phyloP scores from a whole-genome alignment of 2,329 filamentous ascomycete genomes.

The Claviceps sorghi region DNA sequence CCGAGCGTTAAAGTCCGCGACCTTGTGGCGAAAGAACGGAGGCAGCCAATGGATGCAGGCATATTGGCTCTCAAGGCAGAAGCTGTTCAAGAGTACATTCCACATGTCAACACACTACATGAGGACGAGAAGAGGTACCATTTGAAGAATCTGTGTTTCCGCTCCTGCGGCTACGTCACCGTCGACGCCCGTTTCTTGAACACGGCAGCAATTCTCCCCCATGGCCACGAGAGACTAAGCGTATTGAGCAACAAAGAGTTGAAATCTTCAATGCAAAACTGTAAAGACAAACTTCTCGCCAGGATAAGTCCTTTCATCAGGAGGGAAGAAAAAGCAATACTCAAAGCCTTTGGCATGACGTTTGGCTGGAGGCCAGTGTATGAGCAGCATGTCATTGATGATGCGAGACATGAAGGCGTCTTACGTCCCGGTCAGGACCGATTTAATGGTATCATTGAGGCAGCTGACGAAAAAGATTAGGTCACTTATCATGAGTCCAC shows the following conservation, averaged over 20 bases:
- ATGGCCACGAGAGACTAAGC: neutral
- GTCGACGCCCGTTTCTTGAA: constrained; percentile 24
- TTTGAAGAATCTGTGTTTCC: constrained; percentile 32
- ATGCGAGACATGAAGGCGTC: constrained; percentile 23
- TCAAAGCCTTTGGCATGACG: constrained; percentile 21
- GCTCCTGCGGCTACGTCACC: constrained; percentile 46
- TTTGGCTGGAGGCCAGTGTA: constrained; percentile 25
- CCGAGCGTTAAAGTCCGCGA: constrained; percentile 18
- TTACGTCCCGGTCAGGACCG: constrained; percentile 22
- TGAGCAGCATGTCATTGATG: constrained; percentile 13
- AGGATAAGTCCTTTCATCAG: constrained; percentile 18
- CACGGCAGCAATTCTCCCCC: constrained; percentile 20
- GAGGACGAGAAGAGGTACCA: constrained; percentile 15
- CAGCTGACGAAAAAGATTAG: constrained; percentile 1
- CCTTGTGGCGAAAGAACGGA: neutral
- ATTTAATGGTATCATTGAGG: constrained; percentile 23
- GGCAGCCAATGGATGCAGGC: neutral
- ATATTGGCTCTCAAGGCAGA: neutral
- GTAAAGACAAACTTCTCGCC: constrained; percentile 21
- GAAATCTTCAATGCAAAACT: constrained; percentile 20
- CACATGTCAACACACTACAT: constrained; percentile 7
- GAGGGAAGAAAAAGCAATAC: constrained; percentile 14
- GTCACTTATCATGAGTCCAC: neutral
- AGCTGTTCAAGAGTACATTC: neutral
- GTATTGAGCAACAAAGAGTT: constrained; percentile 8